A percentile compares a stretch with the other conserved stretches of the same genome.
Evolutionary conservation across 495 filamentous ascomycete species (phyloP).

Genomic region (Penicillium desertorum): DNA sequence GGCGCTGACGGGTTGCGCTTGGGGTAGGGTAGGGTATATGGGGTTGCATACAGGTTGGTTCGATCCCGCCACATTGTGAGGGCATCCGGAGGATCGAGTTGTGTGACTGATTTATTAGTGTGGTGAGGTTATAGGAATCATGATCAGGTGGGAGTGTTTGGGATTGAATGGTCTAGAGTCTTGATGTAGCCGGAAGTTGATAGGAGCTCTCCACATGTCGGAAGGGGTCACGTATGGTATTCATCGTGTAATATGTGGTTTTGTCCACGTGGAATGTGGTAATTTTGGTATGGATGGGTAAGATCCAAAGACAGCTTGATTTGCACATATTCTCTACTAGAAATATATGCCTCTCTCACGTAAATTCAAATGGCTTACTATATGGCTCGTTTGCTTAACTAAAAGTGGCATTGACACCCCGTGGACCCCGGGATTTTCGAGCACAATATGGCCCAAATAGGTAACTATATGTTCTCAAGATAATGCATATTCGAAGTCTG

Average conservation of each 20-base stretch:
- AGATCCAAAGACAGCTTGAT: not conserved
- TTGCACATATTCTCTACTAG: not conserved
- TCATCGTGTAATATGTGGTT: slow-evolving; percentile 3
- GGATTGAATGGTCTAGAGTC: slow-evolving; percentile 1
- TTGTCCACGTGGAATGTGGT: slow-evolving; percentile 1
- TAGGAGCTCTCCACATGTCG: slow-evolving; percentile 12
- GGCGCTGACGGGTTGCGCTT: slow-evolving; percentile 6
- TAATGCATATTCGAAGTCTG: not conserved
- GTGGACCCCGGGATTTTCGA: not conserved
- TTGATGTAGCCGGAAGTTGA: slow-evolving; percentile 4
- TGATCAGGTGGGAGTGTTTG: slow-evolving; percentile 10
- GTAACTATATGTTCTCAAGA: not conserved
- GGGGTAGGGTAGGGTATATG: slow-evolving; percentile 12
- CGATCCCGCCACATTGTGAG: slow-evolving; percentile 92
- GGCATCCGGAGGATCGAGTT: slow-evolving; percentile 20
- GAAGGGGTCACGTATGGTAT: slow-evolving; percentile 14
- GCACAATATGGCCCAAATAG: not conserved
- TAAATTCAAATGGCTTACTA: not conserved
- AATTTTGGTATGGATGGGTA: slow-evolving; percentile 3
- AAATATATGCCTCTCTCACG: not conserved
- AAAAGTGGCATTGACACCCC: not conserved
- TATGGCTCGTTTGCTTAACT: not conserved
- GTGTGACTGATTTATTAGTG: slow-evolving; percentile 21
- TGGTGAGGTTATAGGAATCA: slow-evolving; percentile 13
- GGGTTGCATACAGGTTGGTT: slow-evolving; percentile 78